phyloP scores from a whole-genome alignment of 192 early-diverging fungal genomes.

The Kappamyces sp. region DNA sequence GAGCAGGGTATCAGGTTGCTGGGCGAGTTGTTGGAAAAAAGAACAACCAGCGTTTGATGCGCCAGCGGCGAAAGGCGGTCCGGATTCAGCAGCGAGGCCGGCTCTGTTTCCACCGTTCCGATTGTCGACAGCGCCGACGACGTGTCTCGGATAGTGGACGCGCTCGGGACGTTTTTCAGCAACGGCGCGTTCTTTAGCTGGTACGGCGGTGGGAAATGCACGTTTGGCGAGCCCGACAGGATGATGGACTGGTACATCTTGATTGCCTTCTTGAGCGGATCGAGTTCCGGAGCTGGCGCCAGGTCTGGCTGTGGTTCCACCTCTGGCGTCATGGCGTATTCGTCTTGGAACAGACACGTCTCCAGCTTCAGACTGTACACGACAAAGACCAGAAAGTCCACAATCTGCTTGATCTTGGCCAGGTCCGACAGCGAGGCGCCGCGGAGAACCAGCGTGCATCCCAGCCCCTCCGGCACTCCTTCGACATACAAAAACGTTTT shows the following conservation, averaged over 20 bases:
- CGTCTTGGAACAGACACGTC: conserved; percentile 67
- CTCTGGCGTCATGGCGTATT: conserved; percentile 47
- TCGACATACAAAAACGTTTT: conserved; percentile 89
- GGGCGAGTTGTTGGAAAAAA: conserved; percentile 64
- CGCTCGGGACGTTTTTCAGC: neutral
- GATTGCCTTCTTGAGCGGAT: conserved; percentile 30
- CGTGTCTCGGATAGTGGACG: too few species aligned
- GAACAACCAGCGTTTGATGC: conserved; percentile 68
- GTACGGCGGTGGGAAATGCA: conserved; percentile 81
- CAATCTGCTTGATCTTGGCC: conserved; percentile 71
- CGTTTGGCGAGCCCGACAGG: conserved; percentile 83
- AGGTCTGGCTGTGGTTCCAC: neutral
- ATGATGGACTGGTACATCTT: conserved; percentile 62
- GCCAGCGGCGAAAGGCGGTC: conserved; percentile 60
- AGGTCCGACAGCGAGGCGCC: conserved; percentile 68
- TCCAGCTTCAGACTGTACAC: conserved; percentile 87
- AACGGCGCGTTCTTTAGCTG: conserved; percentile 44
- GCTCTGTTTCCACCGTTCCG: conserved; percentile 5
- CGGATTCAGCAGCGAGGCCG: conserved; percentile 47
- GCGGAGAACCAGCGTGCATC: conserved; percentile 84
- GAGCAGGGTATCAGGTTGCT: conserved; percentile 51
- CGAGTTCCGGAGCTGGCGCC: conserved; percentile 7
- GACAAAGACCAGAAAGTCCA: conserved; percentile 77
- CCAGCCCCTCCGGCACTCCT: conserved; percentile 69
- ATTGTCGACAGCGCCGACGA: conserved; percentile 13